Conservation (phyloP, 129 eudicot species). For the Ambrosia trifida region DNA sequence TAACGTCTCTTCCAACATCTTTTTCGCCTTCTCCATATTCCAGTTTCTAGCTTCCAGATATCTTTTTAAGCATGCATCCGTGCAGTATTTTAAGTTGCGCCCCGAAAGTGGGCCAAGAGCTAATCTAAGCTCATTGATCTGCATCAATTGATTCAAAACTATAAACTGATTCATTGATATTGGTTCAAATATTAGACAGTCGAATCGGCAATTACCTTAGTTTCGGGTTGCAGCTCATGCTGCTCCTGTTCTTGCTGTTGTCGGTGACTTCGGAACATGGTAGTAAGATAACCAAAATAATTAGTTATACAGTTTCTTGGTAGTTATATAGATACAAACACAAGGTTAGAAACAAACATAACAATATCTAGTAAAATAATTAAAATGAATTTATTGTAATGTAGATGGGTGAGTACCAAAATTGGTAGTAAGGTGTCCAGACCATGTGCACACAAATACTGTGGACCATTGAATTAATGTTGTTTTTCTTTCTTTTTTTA, state of each 20-base stretch:
- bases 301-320: background rate
- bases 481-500: no score
- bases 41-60: conserved; percentile 79
- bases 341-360: conserved; percentile 15
- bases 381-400: background rate
- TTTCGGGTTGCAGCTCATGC: conserved; percentile 47
- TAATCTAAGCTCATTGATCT: conserved; percentile 60
- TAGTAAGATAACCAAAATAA: no score
- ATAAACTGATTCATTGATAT: background rate
- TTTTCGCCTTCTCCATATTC: conserved; percentile 75
- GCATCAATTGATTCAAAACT: conserved; percentile 14
- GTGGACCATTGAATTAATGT: background rate
- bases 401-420: conserved; percentile 5
- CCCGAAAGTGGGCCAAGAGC: conserved; percentile 63
- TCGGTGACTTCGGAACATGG: conserved; percentile 57
- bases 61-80: conserved; percentile 77
- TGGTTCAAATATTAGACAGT: background rate
- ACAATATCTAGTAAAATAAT: conserved; percentile 6
- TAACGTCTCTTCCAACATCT: conserved; percentile 80
- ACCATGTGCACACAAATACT: conserved; percentile 3
- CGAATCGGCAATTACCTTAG: conserved; percentile 39
- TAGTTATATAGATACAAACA: conserved; percentile 1
- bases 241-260: conserved; percentile 45
- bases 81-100: conserved; percentile 44
- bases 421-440: conserved; percentile 13